A percentile compares a stretch with the other conserved stretches of the same genome.
Evolutionary conservation across 352 stramenopile species (phyloP).

Genomic region (Phytophthora uliginosa): DNA sequence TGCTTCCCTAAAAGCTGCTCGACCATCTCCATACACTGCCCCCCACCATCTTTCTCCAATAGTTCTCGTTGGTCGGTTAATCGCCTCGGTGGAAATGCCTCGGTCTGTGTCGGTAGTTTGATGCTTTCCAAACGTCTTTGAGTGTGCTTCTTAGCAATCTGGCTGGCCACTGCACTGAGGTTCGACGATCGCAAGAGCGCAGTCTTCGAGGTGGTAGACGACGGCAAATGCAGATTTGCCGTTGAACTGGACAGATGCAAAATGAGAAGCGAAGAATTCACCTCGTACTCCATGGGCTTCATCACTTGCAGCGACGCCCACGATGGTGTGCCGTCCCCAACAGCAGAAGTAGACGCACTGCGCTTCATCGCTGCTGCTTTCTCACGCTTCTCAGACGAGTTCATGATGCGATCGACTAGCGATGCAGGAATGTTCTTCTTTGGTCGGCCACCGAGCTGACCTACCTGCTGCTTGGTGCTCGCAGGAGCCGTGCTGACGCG

Average conservation of each 20-base stretch:
- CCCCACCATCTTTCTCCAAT: slow-evolving; percentile 23
- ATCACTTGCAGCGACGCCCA: slow-evolving; percentile 61
- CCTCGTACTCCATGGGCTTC: slow-evolving; percentile 66
- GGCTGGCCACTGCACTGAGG: slow-evolving; percentile 36
- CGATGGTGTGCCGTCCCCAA: slow-evolving; percentile 38
- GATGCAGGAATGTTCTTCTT: slow-evolving; percentile 30
- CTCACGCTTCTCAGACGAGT: slow-evolving; percentile 21
- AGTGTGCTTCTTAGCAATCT: slow-evolving; percentile 63
- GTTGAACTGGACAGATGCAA: slow-evolving; percentile 53
- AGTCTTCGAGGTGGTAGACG: slow-evolving; percentile 28
- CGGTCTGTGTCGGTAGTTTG: slow-evolving; percentile 49
- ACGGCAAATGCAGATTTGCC: slow-evolving; percentile 35
- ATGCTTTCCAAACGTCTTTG: slow-evolving; percentile 61
- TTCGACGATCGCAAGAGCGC: slow-evolving; percentile 25
- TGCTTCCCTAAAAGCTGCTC: slow-evolving; percentile 38
- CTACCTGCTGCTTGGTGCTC: slow-evolving; percentile 3
- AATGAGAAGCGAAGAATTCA: slow-evolving; percentile 69
- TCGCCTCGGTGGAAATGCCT: slow-evolving; percentile 49
- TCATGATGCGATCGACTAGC: slow-evolving; percentile 29
- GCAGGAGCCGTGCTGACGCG: slow-evolving; percentile 27
- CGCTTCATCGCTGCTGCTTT: slow-evolving; percentile 28
- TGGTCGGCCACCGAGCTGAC: not conserved
- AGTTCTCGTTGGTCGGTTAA: slow-evolving; percentile 22
- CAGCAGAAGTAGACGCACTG: slow-evolving; percentile 31
- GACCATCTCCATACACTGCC: slow-evolving; percentile 29